Evolutionary conservation across 441 rosid genomes (phyloP).

Genomic region (Viola pubescens): DNA sequence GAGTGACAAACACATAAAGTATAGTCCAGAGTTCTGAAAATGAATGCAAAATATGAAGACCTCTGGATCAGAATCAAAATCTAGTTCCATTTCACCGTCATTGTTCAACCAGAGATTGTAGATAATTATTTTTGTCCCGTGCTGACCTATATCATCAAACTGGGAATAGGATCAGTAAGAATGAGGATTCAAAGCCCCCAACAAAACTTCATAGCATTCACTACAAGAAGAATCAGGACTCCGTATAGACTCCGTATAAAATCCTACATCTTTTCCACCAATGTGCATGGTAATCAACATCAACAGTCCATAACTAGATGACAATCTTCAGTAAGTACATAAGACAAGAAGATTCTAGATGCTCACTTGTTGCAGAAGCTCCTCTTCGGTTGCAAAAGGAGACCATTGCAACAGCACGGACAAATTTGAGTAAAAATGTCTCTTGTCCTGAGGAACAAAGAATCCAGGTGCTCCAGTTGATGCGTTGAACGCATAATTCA

Average conservation of each 20-base stretch:
- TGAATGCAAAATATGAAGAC: conserved; percentile 29
- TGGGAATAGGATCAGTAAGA: conserved; percentile 27
- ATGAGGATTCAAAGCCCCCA: neutral
- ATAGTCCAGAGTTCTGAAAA: conserved; percentile 3
- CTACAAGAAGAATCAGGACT: no score
- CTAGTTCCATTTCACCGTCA: conserved; percentile 64
- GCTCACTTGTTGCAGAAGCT: conserved; percentile 81
- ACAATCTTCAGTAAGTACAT: no score
- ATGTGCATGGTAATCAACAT: no score
- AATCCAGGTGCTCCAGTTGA: conserved; percentile 30
- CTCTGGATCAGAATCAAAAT: conserved; percentile 61
- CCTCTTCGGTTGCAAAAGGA: conserved; percentile 75
- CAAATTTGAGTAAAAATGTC: conserved; percentile 51
- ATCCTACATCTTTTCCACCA: no score
- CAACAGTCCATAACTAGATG: no score
- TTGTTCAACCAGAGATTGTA: conserved; percentile 80
- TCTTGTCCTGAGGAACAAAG: conserved; percentile 34
- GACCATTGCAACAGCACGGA: conserved; percentile 78
- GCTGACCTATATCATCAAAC: conserved; percentile 69
- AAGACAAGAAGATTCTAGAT: neutral
- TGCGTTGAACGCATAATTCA: conserved; percentile 61
- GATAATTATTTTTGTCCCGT: conserved; percentile 81
- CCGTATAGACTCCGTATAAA: no score
- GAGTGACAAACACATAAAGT: neutral
- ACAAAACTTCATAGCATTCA: no score